Evolutionary conservation across 768 basidiomycete species (phyloP), one percentile per base, ranked within the genome.

Genomic region (Pleurotus pulmonarius): DNA sequence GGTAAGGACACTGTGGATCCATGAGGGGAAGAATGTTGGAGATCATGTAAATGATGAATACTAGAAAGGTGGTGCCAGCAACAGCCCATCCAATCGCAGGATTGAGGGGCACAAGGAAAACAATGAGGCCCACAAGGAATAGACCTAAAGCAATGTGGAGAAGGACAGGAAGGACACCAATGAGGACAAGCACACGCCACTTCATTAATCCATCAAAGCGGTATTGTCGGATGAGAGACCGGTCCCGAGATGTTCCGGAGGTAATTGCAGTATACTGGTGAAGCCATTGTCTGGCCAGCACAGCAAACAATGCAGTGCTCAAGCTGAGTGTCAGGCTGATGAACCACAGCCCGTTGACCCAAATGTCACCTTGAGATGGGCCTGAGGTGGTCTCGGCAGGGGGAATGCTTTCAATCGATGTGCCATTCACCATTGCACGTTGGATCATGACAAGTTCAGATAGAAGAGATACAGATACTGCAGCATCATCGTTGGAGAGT

Each of bases 141-240:
- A 82, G 68, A 20, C 80, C 71, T n/a, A 82, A 66, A 4, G 79
- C 76, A 9, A 76, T 63, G 59, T 82, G 81, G 16, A 82, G 71
- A 8, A 82, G 71, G 18, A 74, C 66, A 1, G 79, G 80, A n/a
- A 79, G 73, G 12, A 67, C 58, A 22, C 75, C 71, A 5, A 80
- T 73, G 15, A 79, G 63, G 1, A 67, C 61, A 5, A 69, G 62
- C 64, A 81, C 70, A 5, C 66, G 64, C 61, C 77, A 77, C 47
- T 61, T 64, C n/a, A 68, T 67, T 25, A 79, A 59, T 25, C 75
- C 66, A 61, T 67, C 68, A 46, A 69, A 70, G 52, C 70, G 65
- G 7, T 64, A 61, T 59, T 78, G 76, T 3, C 75, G 70, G 58
- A 69, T 65, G 26, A 72, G 69, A 1, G 74, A 73, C 13, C 72